Conservation (phyloP, 768 basidiomycete genomes). For the Tylopilus sp. region DNA sequence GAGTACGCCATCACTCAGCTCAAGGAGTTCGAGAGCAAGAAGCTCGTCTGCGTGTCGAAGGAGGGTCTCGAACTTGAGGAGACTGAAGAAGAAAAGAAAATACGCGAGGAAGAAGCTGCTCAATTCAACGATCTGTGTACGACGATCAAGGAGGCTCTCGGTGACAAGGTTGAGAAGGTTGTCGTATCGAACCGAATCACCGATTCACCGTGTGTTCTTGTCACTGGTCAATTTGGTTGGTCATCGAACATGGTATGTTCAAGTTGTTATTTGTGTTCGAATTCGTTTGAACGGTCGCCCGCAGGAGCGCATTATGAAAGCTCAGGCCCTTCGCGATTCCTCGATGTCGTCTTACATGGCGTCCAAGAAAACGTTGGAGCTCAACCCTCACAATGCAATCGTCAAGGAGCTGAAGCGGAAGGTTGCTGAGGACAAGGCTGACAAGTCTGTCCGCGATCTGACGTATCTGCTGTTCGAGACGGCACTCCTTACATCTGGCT, state of each 20-base stretch:
- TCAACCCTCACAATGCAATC: conserved; percentile 90
- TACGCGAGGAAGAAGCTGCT: conserved; percentile 79
- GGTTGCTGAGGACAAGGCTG: conserved; percentile 94
- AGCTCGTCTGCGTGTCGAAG: conserved; percentile 96
- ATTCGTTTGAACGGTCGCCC: conserved; percentile 3
- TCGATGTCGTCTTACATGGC: conserved; percentile 99
- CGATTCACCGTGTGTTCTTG: conserved; percentile 94
- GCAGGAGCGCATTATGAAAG: conserved; percentile 97
- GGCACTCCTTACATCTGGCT: conserved; percentile 90
- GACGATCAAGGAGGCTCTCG: conserved; percentile 96
- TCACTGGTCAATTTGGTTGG: conserved; percentile 99
- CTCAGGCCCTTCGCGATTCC: conserved; percentile 93
- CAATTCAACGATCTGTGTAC: conserved; percentile 87
- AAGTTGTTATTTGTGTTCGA: background rate
- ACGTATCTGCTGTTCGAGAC: conserved; percentile 97
- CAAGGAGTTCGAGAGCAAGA: conserved; percentile 99
- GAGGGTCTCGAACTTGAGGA: conserved; percentile 99
- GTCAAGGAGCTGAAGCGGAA: conserved; percentile 95
- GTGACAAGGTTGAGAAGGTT: conserved; percentile 99
- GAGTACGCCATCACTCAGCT: conserved; percentile 98
- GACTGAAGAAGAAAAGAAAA: conserved; percentile 95
- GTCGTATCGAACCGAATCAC: conserved; percentile 96
- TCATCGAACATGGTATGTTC: conserved; percentile 90
- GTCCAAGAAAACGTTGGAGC: conserved; percentile 95
- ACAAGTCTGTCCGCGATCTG: conserved; percentile 97